Conservation (phyloP, 805 yeast species). For the Pichia membranifaciens region DNA sequence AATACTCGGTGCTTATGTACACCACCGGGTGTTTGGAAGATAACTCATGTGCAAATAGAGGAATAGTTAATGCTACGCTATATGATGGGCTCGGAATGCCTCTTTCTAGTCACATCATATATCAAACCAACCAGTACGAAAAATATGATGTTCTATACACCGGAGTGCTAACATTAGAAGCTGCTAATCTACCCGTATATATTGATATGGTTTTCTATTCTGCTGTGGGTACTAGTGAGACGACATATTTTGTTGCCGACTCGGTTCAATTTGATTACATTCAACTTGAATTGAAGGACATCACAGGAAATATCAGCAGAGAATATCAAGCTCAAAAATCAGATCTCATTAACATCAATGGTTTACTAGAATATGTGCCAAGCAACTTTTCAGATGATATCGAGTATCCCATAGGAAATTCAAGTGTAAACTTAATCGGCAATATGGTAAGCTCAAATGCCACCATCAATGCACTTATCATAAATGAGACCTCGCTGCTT, state of each 20-base stretch:
- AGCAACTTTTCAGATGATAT: conserved; percentile 45
- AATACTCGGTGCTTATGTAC: conserved; percentile 62
- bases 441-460: conserved; percentile 35
- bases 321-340: background rate
- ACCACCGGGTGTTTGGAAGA: conserved; percentile 85
- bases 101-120: conserved; percentile 43
- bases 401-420: conserved; percentile 37
- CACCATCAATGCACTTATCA: conserved; percentile 32
- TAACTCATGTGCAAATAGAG: conserved; percentile 62
- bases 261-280: conserved; percentile 41
- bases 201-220: conserved; percentile 38
- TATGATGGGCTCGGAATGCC: conserved; percentile 40
- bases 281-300: conserved; percentile 12
- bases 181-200: conserved; percentile 28
- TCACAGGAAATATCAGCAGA: conserved; percentile 6
- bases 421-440: conserved; percentile 40
- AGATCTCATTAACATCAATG: conserved; percentile 41
- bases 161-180: conserved; percentile 58
- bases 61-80: conserved; percentile 72
- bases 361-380: conserved; percentile 76
- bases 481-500: conserved; percentile 31
- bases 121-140: conserved; percentile 72
- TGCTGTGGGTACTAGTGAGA: conserved; percentile 26
- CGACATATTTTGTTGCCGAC: conserved; percentile 64
- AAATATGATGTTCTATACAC: conserved; percentile 75